These are phyloP conservation scores for Kwoniella pini DNA, from an alignment of 768 basidiomycete genomes.

Conservation along the genomic window DNA sequence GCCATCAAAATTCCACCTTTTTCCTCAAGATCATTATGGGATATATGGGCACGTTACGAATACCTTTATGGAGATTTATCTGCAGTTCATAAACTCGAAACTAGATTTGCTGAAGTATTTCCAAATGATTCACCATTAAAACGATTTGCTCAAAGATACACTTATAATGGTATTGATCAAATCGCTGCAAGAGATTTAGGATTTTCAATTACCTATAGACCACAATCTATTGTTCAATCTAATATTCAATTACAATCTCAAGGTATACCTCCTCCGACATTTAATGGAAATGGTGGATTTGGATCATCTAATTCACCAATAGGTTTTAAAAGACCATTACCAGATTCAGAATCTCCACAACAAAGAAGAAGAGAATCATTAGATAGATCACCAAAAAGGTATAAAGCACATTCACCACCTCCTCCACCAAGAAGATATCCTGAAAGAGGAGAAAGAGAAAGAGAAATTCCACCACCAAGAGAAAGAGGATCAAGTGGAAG, in stretches of 20 bases:
- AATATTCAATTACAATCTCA: slow-evolving; percentile 5
- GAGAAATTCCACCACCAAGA: slow-evolving; percentile 14
- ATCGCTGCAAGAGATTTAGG: slow-evolving; percentile 89
- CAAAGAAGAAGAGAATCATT: slow-evolving; percentile 10
- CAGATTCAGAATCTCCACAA: slow-evolving; percentile 8
- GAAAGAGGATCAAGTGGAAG: slow-evolving; percentile 1
- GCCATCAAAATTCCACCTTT: slow-evolving; percentile 75
- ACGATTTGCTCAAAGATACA: slow-evolving; percentile 77
- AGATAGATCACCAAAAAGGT: slow-evolving; percentile 36
- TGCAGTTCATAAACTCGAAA: slow-evolving; percentile 83
- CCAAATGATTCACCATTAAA: slow-evolving; percentile 85
- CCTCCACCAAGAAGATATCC: slow-evolving; percentile 27
- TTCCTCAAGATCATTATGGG: slow-evolving; percentile 84
- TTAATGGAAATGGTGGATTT: slow-evolving; percentile 12
- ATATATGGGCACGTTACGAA: slow-evolving; percentile 92
- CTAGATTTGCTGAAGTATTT: slow-evolving; percentile 82
- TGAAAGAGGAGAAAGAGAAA: slow-evolving; percentile 9
- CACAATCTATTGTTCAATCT: slow-evolving; percentile 15
- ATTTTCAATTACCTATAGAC: slow-evolving; percentile 60
- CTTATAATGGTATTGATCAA: slow-evolving; percentile 78
- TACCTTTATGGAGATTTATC: slow-evolving; percentile 93
- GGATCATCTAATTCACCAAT: slow-evolving; percentile 15
- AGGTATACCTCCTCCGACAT: not conserved
- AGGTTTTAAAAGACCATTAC: slow-evolving; percentile 16
- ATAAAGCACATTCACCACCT: slow-evolving; percentile 30